Evolutionary conservation across 2,329 filamentous ascomycete species (phyloP).

Genomic region (Aspergillus sp.): DNA sequence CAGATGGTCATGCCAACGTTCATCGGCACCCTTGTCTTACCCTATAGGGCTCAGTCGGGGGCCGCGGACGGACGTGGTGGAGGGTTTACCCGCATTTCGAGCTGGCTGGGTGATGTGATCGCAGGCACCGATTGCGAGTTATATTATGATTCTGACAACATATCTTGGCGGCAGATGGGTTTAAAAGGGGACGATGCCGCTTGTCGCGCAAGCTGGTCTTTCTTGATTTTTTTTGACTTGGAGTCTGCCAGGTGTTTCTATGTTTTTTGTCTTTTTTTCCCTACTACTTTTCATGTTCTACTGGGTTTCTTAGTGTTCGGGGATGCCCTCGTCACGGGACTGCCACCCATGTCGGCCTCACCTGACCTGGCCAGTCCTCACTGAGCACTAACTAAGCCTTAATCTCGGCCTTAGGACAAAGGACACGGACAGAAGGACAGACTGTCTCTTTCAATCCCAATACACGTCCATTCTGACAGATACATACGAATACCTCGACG

Average conservation of each 20-base stretch:
- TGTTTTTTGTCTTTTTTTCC: not conserved
- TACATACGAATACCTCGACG: slow-evolving; percentile 10
- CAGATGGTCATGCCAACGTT: slow-evolving; percentile 17
- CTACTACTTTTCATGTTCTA: not conserved
- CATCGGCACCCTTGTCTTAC: slow-evolving; percentile 14
- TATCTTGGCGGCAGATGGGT: slow-evolving; percentile 20
- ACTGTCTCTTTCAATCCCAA: slow-evolving; percentile 1
- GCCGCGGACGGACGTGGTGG: slow-evolving; percentile 3
- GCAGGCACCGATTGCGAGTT: slow-evolving; percentile 30
- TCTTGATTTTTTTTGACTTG: too few relatives aligned
- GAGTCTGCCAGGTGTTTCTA: too few relatives aligned
- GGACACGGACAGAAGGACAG: not conserved
- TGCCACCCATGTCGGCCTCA: not conserved
- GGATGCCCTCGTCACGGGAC: not conserved
- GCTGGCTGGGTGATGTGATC: slow-evolving; percentile 31
- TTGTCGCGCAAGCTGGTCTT: not conserved
- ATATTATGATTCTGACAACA: slow-evolving; percentile 15
- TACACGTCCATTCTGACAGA: slow-evolving; percentile 5
- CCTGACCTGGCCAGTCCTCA: not conserved
- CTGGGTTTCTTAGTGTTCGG: too few relatives aligned
- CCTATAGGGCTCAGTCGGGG: slow-evolving; percentile 13
- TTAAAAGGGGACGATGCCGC: slow-evolving; percentile 15
- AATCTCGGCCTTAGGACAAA: not conserved
- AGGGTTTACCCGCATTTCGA: not conserved
- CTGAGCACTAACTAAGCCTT: not conserved